Percentiles rank a stretch among this genome's conserved stretches.
Evolutionary conservation across 371 early-diverging fungal species (phyloP).

Genomic region (Smittium mucronatum): DNA sequence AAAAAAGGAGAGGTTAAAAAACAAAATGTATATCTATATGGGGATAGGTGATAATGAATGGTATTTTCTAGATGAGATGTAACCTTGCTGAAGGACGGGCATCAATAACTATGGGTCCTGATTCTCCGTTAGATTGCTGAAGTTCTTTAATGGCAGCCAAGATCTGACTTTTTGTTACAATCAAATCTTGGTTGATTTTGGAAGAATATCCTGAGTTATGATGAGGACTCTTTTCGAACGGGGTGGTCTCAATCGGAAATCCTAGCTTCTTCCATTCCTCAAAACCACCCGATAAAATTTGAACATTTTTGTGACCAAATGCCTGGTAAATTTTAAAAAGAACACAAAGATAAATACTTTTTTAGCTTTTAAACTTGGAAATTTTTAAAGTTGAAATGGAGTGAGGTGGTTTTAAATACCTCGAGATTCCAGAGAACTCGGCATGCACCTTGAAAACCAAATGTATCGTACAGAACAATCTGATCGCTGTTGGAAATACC

Average conservation of each 20-base stretch:
- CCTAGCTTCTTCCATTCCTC: conserved; percentile 56
- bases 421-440: conserved; percentile 76
- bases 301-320: conserved; percentile 72
- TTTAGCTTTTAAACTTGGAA: too few species aligned
- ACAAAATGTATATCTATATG: background rate
- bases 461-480: conserved; percentile 63
- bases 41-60: background rate
- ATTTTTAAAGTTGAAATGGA: too few species aligned
- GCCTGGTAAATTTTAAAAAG: conserved; percentile 29
- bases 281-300: conserved; percentile 80
- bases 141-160: conserved; percentile 18
- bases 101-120: conserved; percentile 50
- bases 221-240: background rate
- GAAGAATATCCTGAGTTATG: background rate
- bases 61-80: background rate
- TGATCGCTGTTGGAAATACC: conserved; percentile 57
- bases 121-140: conserved; percentile 13
- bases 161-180: conserved; percentile 1
- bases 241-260: conserved; percentile 32
- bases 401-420: too few species aligned
- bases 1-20: conserved; percentile 9
- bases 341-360: background rate
- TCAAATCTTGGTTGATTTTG: background rate
- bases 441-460: conserved; percentile 52
- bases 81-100: conserved; percentile 56